Evolutionary conservation across 179 eudicot genomes (phyloP), one percentile per base, ranked within the genome.

Genomic region (Dionaea muscipula): DNA sequence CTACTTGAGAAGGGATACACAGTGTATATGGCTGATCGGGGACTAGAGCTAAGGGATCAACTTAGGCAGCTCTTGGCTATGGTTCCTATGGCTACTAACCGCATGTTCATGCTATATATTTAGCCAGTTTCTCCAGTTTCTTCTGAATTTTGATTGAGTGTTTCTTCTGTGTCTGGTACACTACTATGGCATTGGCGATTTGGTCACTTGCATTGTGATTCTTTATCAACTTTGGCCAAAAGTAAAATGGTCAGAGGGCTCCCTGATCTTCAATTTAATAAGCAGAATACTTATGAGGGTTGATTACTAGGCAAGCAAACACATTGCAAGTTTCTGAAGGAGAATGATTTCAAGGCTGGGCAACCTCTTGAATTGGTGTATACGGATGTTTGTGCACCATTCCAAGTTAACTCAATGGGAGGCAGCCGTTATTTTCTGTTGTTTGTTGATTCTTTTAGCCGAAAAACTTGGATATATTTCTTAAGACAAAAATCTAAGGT

Each of bases 171-270:
- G 0, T 24, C 60, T 5, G 39, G 40, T 43, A 11, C 35, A 31
- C 1, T 8, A 60, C 38, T 35, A 10, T 64, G 70, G 67, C 70
- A 64, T 47, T 27, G 22, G 20, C 56, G 63, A 55, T 60, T 40
- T 47, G 66, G 64, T 0, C 65, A 68, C 17, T 46, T 64, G 7
- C 54, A 68, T 56, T 9, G 47, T 44, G 48, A 18, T 31, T 11
- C 10, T 6, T 31, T 31, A 11, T 4, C 10, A 11, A 6, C 10
- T 11, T 31, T 31, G n/a, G n/a, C n/a, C n/a, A n/a, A n/a, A n/a
- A n/a, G n/a, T n/a, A n/a, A n/a, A n/a, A n/a, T n/a, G n/a, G n/a
- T n/a, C n/a, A n/a, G n/a, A 33, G 15, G 15, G n/a, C n/a, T n/a
- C n/a, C n/a, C n/a, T n/a, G n/a, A n/a, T n/a, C n/a, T n/a, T n/a